phyloP scores from a whole-genome alignment of 306 rosid species.

The Citrullus colocynthis region DNA sequence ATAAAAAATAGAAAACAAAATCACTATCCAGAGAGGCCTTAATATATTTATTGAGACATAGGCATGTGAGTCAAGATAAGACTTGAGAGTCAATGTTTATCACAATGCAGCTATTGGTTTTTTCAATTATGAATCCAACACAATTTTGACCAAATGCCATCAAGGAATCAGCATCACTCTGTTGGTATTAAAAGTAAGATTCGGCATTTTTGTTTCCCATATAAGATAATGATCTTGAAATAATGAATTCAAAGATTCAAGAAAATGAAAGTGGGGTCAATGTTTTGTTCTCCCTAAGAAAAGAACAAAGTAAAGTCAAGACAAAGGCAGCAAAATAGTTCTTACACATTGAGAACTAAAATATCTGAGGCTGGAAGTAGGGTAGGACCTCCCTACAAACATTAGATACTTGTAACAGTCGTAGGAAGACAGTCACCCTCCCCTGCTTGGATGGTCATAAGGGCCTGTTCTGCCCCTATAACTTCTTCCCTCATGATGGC shows the following conservation, averaged over 20 bases:
- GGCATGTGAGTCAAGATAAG: not conserved
- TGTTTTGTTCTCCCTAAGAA: not conserved
- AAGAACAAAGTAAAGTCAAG: not conserved
- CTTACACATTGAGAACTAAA: not conserved
- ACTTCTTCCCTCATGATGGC: constrained; percentile 59
- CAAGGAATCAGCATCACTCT: not conserved
- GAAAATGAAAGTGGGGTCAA: not conserved
- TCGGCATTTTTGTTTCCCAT: not conserved
- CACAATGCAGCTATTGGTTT: not conserved
- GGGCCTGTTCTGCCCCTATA: constrained; percentile 71
- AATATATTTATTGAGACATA: not conserved
- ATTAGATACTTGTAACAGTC: constrained; percentile 14
- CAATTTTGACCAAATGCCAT: not conserved
- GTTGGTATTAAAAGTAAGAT: not conserved
- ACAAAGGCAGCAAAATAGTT: not conserved
- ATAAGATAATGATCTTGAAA: not conserved
- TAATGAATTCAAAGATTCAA: not conserved
- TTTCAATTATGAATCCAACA: not conserved
- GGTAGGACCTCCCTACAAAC: not conserved
- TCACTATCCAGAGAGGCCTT: not conserved
- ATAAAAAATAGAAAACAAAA: not conserved
- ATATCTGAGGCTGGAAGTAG: not conserved
- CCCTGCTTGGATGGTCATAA: constrained; percentile 65
- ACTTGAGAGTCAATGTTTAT: not conserved
- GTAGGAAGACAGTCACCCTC: constrained; percentile 50